Base-by-base conservation (phyloP, 371 early-diverging fungal genomes). In the Mortierella sp. region DNA sequence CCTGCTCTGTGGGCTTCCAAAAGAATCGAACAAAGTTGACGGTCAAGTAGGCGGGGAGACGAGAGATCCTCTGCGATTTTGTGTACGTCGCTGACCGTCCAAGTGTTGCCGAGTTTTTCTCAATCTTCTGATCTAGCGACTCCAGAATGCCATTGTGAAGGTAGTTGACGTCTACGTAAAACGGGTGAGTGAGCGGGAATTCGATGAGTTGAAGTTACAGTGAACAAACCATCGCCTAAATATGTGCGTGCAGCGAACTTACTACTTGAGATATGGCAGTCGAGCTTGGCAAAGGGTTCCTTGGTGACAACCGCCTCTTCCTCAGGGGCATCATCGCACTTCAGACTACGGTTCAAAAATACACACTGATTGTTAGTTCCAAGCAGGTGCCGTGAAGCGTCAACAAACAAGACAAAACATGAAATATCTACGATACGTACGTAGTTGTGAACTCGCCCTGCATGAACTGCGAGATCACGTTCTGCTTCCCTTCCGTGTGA, bases 11-110 rank as follows among this genome's bases (percentile, higher is more conserved):
- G 0, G 95, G 90, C 81, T 98, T 98, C 99, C 99, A 99, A 89
- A 96, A 98, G 90, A 99, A 98, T 35, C 99, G 94, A 51, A 98
- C 95, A 88, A 97, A 98, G 77, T 97, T 95, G 27, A 98, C 89
- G 0, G 98, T 94, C 75, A 99, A 85, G 83, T 99, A 99, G 21
- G 91, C 86, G 2, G 99, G 99, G 48, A 99, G 88, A 6, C 98
- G 93, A 18, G 92, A 92, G 32, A 99, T 93, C 55, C 93, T 90
- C 54, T 94, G 93, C 8, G 89, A 93, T 75, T 96, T 96, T 71
- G 91, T 92, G 82, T 97, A 99, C 63, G 89, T 88, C 7, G 98
- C 97, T 16, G 93, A 91, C 14, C 97, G 92, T 29, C 91, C 93
- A 70, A 98, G 90, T 0, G 96, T 92, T 16, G 94, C 91, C 0